Base-by-base conservation (phyloP, 2,329 filamentous ascomycete species). In the Trichoderma citrinoviride region DNA sequence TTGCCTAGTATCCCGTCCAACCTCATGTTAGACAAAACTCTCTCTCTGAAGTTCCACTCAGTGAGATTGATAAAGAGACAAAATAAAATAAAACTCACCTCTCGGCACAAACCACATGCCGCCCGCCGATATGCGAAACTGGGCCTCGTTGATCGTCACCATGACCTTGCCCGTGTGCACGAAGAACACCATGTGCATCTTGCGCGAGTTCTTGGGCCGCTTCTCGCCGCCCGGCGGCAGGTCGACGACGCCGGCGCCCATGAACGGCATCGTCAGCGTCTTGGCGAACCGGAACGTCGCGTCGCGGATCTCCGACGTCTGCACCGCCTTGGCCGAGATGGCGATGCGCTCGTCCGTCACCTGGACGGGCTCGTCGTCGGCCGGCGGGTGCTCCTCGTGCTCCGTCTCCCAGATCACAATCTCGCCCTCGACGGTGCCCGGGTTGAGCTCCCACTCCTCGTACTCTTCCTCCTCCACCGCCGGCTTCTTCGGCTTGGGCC, bases 161-260 rank as follows among this genome's bases (percentile, higher is more conserved):
- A 87, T 82, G 21, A 97, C 92, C 68, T 90, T 88, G 23, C 95
- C 95, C 50, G 86, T 85, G 70, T 92, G 89, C 33, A 99, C 90
- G 71, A 96, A 97, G 77, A 98, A 98, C 1, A 91, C 89, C 90
- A 99, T 95, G 74, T 97, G 93, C 92, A 97, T 98, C 79, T 91
- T 93, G 68, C 94, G 85, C 41, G 91, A 90, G 77, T 97, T 98
- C 83, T 98, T 98, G 55, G 89, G 86, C 70, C 89, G 87, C 81
- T 99, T 99, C 73, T 90, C 87, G 37, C 91, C 87, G 2, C 90
- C 89, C 0, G 92, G 89, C 6, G 92, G 91, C 57, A 99, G 80
- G 72, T 98, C 94, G 43, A 99, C 91, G 60, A 98, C 85, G 17
- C 95, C 95, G 10, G 90, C 90, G 40, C 93, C 93, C 76, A 98